Base-by-base conservation (phyloP, 169 alveolate species). In the Plasmodium berghei region DNA sequence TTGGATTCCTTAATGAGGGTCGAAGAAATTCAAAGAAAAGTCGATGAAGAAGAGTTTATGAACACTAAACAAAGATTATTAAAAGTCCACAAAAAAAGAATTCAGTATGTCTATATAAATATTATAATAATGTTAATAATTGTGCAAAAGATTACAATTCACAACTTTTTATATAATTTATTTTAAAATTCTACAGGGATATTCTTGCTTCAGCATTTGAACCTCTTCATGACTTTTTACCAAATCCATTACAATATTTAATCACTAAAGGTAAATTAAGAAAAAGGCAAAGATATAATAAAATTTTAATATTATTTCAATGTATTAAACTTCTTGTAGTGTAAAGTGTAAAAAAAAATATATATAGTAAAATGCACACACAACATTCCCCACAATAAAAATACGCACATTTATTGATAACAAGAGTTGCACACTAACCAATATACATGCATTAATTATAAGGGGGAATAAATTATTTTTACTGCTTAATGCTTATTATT, bases 1-100 rank as follows among this genome's bases (percentile, higher is more conserved):
- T 45, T 72, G 85, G 96, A 93, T 62, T 94, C 94, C 48, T 66
- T 93, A 45, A 93, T 92, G 95, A 80, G 92, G 94, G 89, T 93
- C 89, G 96, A 93, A 42, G 93, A 92, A 62, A 93, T 92, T 14
- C 93, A 93, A 22, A 88, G 92, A 42, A 62, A 89, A 40, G 93
- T 91, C 34, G 91, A 83, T 22, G 92, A 92, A 74, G 96, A 93
- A 45, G 96, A 93, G 48, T 93, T 89, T 66, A 89, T 73, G 66
- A 90, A 69, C 67, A 95, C 93, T 28, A 93, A 92, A 58, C 96
- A 92, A 88, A 75, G 93, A 22, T 72, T 93, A 20, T 40, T 93
- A 56, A 73, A 89, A 42, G 64, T 93, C 28, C 96, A 93, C 72
- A 88, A 89, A 74, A 91, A 86, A 46, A 93, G 92, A 64, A 93